Evolutionary conservation across 208 protist genomes (phyloP), one percentile per base, ranked within the genome.

Genomic region (Trypanosoma platydactyli): DNA sequence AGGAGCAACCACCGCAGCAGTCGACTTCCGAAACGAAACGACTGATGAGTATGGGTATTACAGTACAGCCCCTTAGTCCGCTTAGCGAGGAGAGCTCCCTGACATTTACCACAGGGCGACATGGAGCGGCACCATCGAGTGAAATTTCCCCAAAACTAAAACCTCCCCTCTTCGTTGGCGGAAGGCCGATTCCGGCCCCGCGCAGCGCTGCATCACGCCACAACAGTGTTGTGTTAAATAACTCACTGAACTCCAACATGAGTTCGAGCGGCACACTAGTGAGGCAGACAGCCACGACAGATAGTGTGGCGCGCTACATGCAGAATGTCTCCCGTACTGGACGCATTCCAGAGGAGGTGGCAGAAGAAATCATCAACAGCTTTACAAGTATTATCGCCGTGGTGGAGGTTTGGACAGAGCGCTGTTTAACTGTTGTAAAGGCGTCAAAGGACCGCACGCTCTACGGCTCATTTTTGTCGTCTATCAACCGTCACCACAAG

Each of bases 281-380:
- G 13, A 66, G 57, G 45, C 61, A 74, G 48, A n/a, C 67, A 22
- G 68, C 64, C 24, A 67, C 70, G 0, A 54, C 80, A 0, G 79
- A 86, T 59, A 67, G 57, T 30, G 77, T 89, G n/a, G 83, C 83
- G n/a, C 77, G 78, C 54, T 73, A 84, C 30, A 89, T 91, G 88
- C 57, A 74, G 22, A 62, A 60, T 27, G 60, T 85, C n/a, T 60
- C 73, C 11, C 65, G 20, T n/a, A 54, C 24, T 44, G 59, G 51
- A 29, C 60, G 55, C 25, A 72, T 68, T 9, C 27, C 77, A 15
- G 68, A 77, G 35, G 65, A 63, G 12, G 42, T 88, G 3, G 79
- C 72, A 53, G 63, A 53, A 38, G 68, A 76, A 30, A 71, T 91
- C 25, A 68, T 80, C 33, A 72, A 67, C 35, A 72, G 44, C 33